Evolutionary conservation across 2,329 filamentous ascomycete species (phyloP), one percentile per base, ranked within the genome.

Genomic region (Chrysoporthe puriensis): DNA sequence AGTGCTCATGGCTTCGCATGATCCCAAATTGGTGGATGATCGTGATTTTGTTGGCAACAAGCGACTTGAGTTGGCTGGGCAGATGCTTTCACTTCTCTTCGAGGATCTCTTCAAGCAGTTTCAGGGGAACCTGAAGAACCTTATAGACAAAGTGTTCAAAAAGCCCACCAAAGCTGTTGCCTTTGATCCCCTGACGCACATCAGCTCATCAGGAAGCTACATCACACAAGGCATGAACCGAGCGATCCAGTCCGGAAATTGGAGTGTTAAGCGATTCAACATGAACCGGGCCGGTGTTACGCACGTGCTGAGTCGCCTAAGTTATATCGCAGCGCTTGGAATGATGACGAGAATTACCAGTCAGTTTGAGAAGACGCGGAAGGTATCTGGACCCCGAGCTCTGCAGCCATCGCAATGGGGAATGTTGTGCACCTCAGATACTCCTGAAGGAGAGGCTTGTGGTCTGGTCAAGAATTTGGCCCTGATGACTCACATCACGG

Each of bases 331-430:
- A 71, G 96, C 96, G 40, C 87, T 99, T 40, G 96, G 96, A 70
- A 99, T 99, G 96, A 99, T 99, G 96, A 99, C 96, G 16, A 88
- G 96, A 78, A 98, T 99, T 75, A 96, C 91, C 78, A 96, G 92
- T 85, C 96, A 99, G 81, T 99, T 99, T 75, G 96, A 99, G 78
- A 99, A 99, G 85, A 98, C 96, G 2, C 85, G 96, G 73, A 99
- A 99, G 80, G 94, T 99, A 70, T 94, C 91, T 76, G 96, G 96
- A 72, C 96, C 96, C 74, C 90, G 96, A 86, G 96, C 96, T 21
- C 84, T 99, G 61, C 96, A 99, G 76, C 94, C 96, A 7, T 99
- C 96, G 0, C 96, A 99, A 73, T 99, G 97, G 82, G 96, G 96
- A 73, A 97, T 99, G 94, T 84, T 99, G 65, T 99, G 96, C 77